phyloP scores from a whole-genome alignment of 257 asterid genomes.

The Scutellaria minor region DNA sequence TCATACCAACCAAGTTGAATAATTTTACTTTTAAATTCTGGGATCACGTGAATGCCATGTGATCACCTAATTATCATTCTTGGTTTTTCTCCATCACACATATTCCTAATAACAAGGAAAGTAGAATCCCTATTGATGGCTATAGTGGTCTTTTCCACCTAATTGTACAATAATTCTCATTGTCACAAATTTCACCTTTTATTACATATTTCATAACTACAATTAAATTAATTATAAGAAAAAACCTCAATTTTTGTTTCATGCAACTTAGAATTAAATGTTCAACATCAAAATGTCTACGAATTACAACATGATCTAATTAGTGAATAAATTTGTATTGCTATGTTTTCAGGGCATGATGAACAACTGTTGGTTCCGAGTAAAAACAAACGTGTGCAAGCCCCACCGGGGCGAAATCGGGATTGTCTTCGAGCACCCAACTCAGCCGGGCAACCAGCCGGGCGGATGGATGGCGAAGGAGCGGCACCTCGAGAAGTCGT shows the following conservation, averaged over 20 bases:
- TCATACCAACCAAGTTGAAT: too few species aligned
- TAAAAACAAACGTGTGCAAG: slow-evolving; percentile 77
- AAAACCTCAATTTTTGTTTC: too few species aligned
- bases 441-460: slow-evolving; percentile 79
- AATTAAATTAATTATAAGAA: background rate
- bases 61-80: background rate
- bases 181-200: background rate
- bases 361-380: slow-evolving; percentile 97
- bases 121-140: background rate
- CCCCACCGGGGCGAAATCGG: slow-evolving; percentile 87
- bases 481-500: slow-evolving; percentile 62
- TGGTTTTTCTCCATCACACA: too few species aligned
- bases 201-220: background rate
- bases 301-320: background rate
- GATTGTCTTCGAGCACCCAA: slow-evolving; percentile 92
- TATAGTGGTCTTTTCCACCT: background rate
- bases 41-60: slow-evolving; percentile 32
- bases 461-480: slow-evolving; percentile 99
- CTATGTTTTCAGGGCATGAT: slow-evolving; percentile 77
- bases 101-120: background rate
- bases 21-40: too few species aligned
- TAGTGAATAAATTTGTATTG: too few species aligned
- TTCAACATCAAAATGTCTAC: too few species aligned
- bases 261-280: too few species aligned
- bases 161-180: background rate